Conservation (phyloP, 768 basidiomycete species). For the Suillus decipiens region DNA sequence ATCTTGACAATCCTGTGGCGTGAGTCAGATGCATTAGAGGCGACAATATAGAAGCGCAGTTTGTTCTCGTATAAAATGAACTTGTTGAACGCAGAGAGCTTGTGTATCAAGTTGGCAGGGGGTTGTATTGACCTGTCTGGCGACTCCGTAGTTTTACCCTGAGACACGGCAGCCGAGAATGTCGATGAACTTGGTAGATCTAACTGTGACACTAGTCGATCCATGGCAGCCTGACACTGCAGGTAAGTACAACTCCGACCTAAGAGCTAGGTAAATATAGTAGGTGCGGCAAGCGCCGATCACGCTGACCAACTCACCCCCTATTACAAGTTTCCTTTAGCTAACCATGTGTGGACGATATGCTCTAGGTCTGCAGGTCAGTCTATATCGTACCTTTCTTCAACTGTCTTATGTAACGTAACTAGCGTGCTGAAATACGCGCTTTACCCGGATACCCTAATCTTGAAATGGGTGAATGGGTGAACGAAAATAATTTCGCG, state of each 20-base stretch:
- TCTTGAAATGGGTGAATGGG: slow-evolving; percentile 57
- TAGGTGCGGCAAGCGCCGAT: background rate
- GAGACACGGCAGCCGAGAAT: background rate
- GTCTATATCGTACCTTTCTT: slow-evolving; percentile 11
- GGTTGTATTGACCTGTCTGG: slow-evolving; percentile 1
- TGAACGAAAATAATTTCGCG: slow-evolving; percentile 57
- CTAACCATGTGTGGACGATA: slow-evolving; percentile 66
- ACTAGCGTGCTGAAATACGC: slow-evolving; percentile 29
- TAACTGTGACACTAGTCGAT: background rate
- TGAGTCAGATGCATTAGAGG: slow-evolving; percentile 85
- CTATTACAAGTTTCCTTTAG: background rate
- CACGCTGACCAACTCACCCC: background rate
- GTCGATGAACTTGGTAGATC: slow-evolving; percentile 1
- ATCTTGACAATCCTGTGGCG: slow-evolving; percentile 92
- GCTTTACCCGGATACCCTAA: slow-evolving; percentile 43
- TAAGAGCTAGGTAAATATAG: too few species aligned
- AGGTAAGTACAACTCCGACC: background rate
- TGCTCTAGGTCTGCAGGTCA: slow-evolving; percentile 51
- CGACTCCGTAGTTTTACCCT: background rate
- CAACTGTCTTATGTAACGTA: background rate
- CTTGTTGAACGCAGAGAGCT: slow-evolving; percentile 54
- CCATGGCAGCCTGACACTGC: background rate
- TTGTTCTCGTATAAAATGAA: slow-evolving; percentile 94
- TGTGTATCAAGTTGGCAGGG: slow-evolving; percentile 2
- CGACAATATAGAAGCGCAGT: slow-evolving; percentile 88